A percentile compares a stretch with the other conserved stretches of the same genome.
phyloP scores from a whole-genome alignment of 2,329 filamentous ascomycete species.

The Calonectria multiphialidica region DNA sequence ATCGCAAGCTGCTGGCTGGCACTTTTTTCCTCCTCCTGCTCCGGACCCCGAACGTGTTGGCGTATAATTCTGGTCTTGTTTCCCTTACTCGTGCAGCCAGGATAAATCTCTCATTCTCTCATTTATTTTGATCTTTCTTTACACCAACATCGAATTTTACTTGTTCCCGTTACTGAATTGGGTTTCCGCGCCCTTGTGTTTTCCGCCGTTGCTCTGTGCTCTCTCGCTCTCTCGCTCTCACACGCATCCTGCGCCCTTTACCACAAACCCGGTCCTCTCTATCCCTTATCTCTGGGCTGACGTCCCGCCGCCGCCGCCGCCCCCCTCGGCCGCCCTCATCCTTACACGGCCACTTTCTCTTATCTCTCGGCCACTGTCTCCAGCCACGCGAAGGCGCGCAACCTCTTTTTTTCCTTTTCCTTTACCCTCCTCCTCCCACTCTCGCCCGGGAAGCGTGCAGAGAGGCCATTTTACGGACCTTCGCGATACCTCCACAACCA shows the following conservation, averaged over 20 bases:
- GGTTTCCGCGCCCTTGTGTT: background rate
- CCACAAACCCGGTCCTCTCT: background rate
- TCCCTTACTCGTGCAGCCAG: background rate
- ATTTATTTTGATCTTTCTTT: background rate
- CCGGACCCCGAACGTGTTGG: background rate
- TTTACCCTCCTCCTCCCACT: slow-evolving; percentile 1
- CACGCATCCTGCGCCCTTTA: slow-evolving; percentile 1
- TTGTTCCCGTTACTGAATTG: background rate
- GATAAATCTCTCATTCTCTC: background rate
- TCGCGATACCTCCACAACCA: slow-evolving; percentile 17
- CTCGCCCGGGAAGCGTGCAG: slow-evolving; percentile 9
- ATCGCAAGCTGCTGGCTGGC: slow-evolving; percentile 18
- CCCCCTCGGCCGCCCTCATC: no score
- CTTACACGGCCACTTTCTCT: slow-evolving; percentile 16
- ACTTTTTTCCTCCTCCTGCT: slow-evolving; percentile 11
- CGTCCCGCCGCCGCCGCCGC: slow-evolving; percentile 18
- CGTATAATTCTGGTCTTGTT: slow-evolving; percentile 11
- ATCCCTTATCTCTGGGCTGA: slow-evolving; percentile 24
- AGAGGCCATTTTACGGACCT: slow-evolving; percentile 3
- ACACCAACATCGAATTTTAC: background rate
- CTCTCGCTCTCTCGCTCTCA: background rate
- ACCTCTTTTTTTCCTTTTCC: slow-evolving; percentile 12
- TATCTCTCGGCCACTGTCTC: slow-evolving; percentile 10
- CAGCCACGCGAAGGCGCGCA: slow-evolving; percentile 5
- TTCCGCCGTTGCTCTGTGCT: background rate